Base-by-base conservation (phyloP, 306 rosid genomes). In the Vicia sativa region DNA sequence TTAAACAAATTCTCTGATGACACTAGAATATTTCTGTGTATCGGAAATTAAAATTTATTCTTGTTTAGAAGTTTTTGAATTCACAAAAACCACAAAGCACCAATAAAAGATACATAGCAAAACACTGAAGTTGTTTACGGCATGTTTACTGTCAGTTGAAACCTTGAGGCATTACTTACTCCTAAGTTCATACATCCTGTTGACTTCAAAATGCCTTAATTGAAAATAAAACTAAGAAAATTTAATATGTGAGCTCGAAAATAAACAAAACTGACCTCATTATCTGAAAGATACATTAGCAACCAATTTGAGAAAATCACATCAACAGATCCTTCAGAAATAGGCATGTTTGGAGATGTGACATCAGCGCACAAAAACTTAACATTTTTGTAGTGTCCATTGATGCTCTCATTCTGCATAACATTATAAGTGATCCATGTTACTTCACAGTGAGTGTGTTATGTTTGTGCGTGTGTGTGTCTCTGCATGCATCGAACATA, bases 221-320 rank as follows among this genome's bases (percentile, higher is more conserved):
- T 59, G 74, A 52, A 31, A 58, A 70, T 3, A 55, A 35, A 61
- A 34, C 14, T 58, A 25, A 18, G 54, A 71, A 67, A 61, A 11
- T 1, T 26, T 9, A 19, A 41, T 34, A 61, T 12, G 18, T 21
- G 7, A 16, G 29, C 35, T 46, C 21, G 37, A 19, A 49, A 63
- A 54, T 55, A 70, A 44, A 57, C 34, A 29, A 39, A 68, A 38
- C 50, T 84, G 69, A 90, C 99, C 97, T 93, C 99, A 7, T 14
- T 68, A 73, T 93, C 97, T 49, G 97, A 86, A 64, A 93, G 87
- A 80, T 93, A 93, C 99, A 93, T 93, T 29, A 93, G 99, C 58
- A 93, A 73, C 99, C 99, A 93, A 67, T 93, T 93, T 11, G 99
- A 93, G 92, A 93, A 93, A 43, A 90, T 78, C 58, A 93, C 54